A percentile compares a stretch with the other conserved stretches of the same genome.
Conservation (phyloP, 2,329 filamentous ascomycete species). For the Hypoxylon sp. region DNA sequence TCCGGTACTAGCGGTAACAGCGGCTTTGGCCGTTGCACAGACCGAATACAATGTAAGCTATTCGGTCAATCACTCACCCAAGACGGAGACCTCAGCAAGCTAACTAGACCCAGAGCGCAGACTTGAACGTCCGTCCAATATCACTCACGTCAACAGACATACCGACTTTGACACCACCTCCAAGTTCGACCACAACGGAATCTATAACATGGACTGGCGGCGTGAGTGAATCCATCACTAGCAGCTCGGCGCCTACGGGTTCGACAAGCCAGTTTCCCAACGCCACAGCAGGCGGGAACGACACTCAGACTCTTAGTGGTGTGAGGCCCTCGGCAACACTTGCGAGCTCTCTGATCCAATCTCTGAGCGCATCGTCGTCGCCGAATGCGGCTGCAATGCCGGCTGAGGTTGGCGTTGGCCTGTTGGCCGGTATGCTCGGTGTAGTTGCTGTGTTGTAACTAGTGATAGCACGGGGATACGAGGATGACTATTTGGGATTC, state of each 20-base stretch:
- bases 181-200: background rate
- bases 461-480: background rate
- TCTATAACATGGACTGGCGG: conserved; percentile 7
- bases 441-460: conserved; percentile 43
- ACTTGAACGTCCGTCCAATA: conserved; percentile 4
- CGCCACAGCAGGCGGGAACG: conserved; percentile 20
- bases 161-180: conserved; percentile 17
- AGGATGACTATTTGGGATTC: background rate
- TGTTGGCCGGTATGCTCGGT: conserved; percentile 47
- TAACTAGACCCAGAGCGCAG: conserved; percentile 18
- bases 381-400: conserved; percentile 40
- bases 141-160: conserved; percentile 29
- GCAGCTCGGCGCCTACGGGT: conserved; percentile 11
- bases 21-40: conserved; percentile 14
- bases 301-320: conserved; percentile 35
- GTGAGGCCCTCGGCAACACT: conserved; percentile 27
- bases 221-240: background rate
- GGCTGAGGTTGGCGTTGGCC: conserved; percentile 35
- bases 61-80: background rate
- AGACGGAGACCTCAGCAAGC: background rate
- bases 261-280: conserved; percentile 25
- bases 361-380: conserved; percentile 21
- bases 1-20: conserved; percentile 6
- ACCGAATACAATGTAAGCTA: conserved; percentile 26
- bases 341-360: conserved; percentile 22